These are phyloP conservation scores for Glebionis coronaria DNA, from an alignment of 129 eudicot species.

Conservation along the genomic window DNA sequence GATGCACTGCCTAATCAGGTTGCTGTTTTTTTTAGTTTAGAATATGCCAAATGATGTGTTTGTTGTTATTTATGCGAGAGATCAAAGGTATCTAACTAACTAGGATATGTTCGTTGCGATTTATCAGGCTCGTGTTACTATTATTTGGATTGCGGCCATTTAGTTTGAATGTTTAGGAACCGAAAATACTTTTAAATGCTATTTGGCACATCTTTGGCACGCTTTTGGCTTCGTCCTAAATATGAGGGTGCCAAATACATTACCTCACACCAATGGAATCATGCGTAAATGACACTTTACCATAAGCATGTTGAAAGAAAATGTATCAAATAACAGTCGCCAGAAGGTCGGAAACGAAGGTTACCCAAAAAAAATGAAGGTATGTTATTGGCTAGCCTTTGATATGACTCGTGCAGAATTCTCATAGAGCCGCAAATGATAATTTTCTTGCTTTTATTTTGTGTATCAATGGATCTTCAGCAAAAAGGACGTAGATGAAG, in stretches of 20 bases:
- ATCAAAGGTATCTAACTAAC: neutral
- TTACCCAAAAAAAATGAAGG: neutral
- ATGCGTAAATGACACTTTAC: neutral
- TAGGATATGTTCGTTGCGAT: neutral
- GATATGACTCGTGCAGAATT: neutral
- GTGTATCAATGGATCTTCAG: no score
- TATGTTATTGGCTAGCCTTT: neutral
- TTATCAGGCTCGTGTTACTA: no score
- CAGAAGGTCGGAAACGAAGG: neutral
- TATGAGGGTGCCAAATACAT: no score
- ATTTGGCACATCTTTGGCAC: no score
- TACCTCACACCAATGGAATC: neutral
- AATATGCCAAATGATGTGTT: neutral
- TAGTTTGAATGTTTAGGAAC: neutral
- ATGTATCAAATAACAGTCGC: neutral
- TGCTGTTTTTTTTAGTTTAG: neutral
- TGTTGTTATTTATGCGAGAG: neutral
- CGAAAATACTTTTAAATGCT: no score
- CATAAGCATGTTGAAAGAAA: neutral
- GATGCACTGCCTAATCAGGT: slow-evolving; percentile 73
- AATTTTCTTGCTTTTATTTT: neutral
- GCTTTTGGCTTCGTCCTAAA: no score
- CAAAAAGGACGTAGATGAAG: no score
- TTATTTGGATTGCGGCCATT: neutral
- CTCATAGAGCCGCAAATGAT: neutral